Conservation (phyloP, 805 yeast genomes). For the Hanseniaspora nectarophila region DNA sequence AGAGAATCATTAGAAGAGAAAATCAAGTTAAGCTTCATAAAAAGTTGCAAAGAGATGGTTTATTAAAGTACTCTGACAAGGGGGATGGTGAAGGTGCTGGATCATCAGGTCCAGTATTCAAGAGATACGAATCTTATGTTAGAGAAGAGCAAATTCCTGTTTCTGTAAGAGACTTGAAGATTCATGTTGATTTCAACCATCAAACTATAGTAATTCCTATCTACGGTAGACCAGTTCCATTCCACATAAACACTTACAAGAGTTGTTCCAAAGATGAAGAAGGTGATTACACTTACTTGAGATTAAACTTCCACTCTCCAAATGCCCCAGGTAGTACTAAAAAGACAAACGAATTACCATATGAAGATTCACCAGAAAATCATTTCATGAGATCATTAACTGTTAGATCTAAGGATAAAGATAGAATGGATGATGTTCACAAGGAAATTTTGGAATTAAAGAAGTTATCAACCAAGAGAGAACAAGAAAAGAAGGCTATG, state of each 20-base stretch:
- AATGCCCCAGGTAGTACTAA: constrained; percentile 64
- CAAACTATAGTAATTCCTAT: constrained; percentile 87
- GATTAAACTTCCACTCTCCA: constrained; percentile 87
- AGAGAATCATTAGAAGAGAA: constrained; percentile 62
- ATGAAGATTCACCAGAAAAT: constrained; percentile 77
- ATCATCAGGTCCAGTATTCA: constrained; percentile 57
- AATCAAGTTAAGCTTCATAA: constrained; percentile 76
- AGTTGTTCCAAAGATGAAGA: constrained; percentile 93
- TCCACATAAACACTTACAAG: constrained; percentile 87
- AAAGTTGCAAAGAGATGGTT: constrained; percentile 75
- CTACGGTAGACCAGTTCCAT: constrained; percentile 93
- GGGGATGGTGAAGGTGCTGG: constrained; percentile 44
- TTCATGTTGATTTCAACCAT: constrained; percentile 75
- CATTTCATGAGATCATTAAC: constrained; percentile 80
- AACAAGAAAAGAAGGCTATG: constrained; percentile 76
- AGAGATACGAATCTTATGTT: constrained; percentile 85
- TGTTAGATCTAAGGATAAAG: constrained; percentile 78
- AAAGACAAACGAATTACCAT: constrained; percentile 72
- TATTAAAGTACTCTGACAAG: constrained; percentile 66
- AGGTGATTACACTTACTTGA: constrained; percentile 82
- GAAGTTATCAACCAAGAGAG: constrained; percentile 81
- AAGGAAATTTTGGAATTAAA: constrained; percentile 85
- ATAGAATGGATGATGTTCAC: constrained; percentile 79
- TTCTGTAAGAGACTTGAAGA: constrained; percentile 67
- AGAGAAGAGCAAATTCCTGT: constrained; percentile 86